A percentile compares a stretch with the other conserved stretches of the same genome.
These are phyloP conservation scores for Sphagnum contortum DNA, from an alignment of 225 moss, liverwort and hornwort genomes.

Conservation along the genomic window DNA sequence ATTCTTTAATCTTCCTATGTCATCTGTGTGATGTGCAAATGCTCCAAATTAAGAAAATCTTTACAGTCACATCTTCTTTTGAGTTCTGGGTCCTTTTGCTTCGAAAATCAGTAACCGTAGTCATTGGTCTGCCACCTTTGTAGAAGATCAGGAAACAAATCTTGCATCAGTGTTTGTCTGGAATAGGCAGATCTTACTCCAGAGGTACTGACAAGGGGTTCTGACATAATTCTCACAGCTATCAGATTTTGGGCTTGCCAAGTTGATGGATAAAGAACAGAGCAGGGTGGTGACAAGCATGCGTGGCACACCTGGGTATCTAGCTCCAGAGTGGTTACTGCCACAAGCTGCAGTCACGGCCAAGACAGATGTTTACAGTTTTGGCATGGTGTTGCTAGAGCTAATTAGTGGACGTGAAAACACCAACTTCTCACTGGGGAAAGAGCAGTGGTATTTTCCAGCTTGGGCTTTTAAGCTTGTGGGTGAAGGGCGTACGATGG, in stretches of 20 bases:
- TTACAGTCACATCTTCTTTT: too few relatives aligned
- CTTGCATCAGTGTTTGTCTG: too few relatives aligned
- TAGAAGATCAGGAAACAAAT: too few relatives aligned
- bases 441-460: too few relatives aligned
- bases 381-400: slow-evolving; percentile 59
- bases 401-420: slow-evolving; percentile 25
- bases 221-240: slow-evolving; percentile 21
- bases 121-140: too few relatives aligned
- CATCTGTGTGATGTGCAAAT: too few relatives aligned
- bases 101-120: too few relatives aligned
- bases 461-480: slow-evolving; percentile 1
- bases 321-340: slow-evolving; percentile 60
- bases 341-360: slow-evolving; percentile 39
- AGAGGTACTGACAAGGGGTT: too few relatives aligned
- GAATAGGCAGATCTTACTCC: too few relatives aligned
- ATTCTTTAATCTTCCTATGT: too few relatives aligned
- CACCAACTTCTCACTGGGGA: slow-evolving; percentile 8
- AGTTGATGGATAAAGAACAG: slow-evolving; percentile 47
- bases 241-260: slow-evolving; percentile 53
- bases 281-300: slow-evolving; percentile 44
- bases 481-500: background rate
- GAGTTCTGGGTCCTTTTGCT: too few relatives aligned
- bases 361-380: slow-evolving; percentile 74
- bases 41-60: too few relatives aligned
- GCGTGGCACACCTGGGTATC: slow-evolving; percentile 55